phyloP scores from a whole-genome alignment of 805 yeast species.

The Zygotorulaspora chibaensis region DNA sequence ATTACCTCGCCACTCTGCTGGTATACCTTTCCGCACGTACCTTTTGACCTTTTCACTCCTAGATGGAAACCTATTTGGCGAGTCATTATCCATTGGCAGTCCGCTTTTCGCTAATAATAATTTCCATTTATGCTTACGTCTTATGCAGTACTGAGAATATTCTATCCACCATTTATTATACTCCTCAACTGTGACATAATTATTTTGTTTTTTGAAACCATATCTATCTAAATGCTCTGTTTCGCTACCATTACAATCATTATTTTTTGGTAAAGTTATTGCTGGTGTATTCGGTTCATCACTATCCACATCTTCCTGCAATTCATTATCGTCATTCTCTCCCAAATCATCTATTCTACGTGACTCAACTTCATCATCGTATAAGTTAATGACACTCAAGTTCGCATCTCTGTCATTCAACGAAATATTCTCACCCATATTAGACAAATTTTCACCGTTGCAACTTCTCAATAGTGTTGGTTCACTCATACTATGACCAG shows the following conservation, averaged over 20 bases:
- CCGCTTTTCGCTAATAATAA: constrained; percentile 64
- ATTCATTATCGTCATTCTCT: constrained; percentile 9
- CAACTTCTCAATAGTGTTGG: constrained; percentile 8
- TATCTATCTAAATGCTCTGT: constrained; percentile 58
- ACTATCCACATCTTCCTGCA: constrained; percentile 11
- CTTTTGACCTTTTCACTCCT: constrained; percentile 73
- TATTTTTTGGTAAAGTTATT: constrained; percentile 1
- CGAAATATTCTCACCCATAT: constrained; percentile 6
- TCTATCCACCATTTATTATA: constrained; percentile 74
- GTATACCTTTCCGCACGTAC: constrained; percentile 85
- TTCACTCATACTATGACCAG: constrained; percentile 9
- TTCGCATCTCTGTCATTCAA: constrained; percentile 25
- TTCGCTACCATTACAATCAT: constrained; percentile 5
- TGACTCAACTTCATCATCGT: constrained; percentile 30
- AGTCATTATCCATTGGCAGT: constrained; percentile 42
- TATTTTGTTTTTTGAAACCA: constrained; percentile 74
- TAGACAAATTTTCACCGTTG: not conserved
- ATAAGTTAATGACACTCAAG: constrained; percentile 38
- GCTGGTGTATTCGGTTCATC: constrained; percentile 8
- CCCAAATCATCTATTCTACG: constrained; percentile 7
- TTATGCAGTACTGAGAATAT: constrained; percentile 57
- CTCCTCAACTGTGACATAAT: constrained; percentile 47
- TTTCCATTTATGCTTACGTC: constrained; percentile 77
- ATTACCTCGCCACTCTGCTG: constrained; percentile 94
- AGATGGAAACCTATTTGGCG: constrained; percentile 70